Evolutionary conservation across 768 basidiomycete species (phyloP).

Genomic region (Paxillus ammoniavirescens): DNA sequence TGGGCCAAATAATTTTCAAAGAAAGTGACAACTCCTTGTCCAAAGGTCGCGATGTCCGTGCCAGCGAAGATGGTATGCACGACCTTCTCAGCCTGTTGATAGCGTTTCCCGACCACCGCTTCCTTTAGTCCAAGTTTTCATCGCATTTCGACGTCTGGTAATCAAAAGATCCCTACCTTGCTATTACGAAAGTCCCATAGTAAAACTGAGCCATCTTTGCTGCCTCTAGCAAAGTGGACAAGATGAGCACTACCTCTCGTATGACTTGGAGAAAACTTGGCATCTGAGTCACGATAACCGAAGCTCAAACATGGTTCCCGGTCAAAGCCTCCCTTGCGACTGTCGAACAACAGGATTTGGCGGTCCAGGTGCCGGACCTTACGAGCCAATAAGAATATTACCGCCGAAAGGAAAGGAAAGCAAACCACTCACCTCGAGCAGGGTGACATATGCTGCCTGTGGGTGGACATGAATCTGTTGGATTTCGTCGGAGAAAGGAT

Average conservation of each 20-base stretch:
- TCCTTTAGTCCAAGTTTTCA: slow-evolving; percentile 30
- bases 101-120: slow-evolving; percentile 33
- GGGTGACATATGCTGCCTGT: slow-evolving; percentile 39
- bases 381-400: slow-evolving; percentile 11
- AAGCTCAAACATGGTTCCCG: slow-evolving; percentile 43
- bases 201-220: slow-evolving; percentile 41
- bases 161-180: slow-evolving; percentile 35
- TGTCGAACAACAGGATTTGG: slow-evolving; percentile 51
- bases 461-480: slow-evolving; percentile 48
- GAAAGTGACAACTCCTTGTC: slow-evolving; percentile 39
- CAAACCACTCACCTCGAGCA: slow-evolving; percentile 44
- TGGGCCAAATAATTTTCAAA: slow-evolving; percentile 29
- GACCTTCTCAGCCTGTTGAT: slow-evolving; percentile 33
- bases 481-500: slow-evolving; percentile 37
- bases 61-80: slow-evolving; percentile 41
- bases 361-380: slow-evolving; percentile 50
- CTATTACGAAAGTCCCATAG: slow-evolving; percentile 52
- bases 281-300: slow-evolving; percentile 35
- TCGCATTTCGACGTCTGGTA: slow-evolving; percentile 12
- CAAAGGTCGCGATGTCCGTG: slow-evolving; percentile 42
- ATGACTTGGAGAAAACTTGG: slow-evolving; percentile 25
- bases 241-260: slow-evolving; percentile 40
- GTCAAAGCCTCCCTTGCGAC: slow-evolving; percentile 38
- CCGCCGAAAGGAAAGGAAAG: slow-evolving; percentile 3
- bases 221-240: slow-evolving; percentile 46